Evolutionary conservation across 176 grass and related monocot species (phyloP).

Genomic region (Aegilops longissima): DNA sequence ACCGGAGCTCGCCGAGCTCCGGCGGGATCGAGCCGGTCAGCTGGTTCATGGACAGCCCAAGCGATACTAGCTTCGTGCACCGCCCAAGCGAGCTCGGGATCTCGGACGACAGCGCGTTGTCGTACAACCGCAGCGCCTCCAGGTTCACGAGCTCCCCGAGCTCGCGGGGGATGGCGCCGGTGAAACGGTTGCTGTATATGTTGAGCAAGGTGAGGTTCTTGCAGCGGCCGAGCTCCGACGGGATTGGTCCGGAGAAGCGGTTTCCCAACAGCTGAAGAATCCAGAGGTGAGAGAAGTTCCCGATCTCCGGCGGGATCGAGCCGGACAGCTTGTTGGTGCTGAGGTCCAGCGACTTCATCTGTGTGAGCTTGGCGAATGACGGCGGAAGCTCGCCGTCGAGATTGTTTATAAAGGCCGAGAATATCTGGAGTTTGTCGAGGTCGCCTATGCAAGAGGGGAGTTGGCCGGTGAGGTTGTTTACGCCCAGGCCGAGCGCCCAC

Average conservation of each 20-base stretch:
- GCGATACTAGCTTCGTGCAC: conserved; percentile 38
- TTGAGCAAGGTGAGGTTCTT: conserved; percentile 54
- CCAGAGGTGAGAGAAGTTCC: conserved; percentile 49
- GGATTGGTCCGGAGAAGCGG: conserved; percentile 58
- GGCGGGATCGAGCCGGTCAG: conserved; percentile 56
- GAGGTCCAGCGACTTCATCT: conserved; percentile 52
- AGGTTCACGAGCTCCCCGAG: conserved; percentile 66
- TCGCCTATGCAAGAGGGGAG: conserved; percentile 69
- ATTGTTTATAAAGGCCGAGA: conserved; percentile 27
- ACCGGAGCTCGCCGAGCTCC: conserved; percentile 67
- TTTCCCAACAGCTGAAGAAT: conserved; percentile 46
- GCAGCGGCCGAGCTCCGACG: conserved; percentile 57
- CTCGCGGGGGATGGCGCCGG: conserved; percentile 61
- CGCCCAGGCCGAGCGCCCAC: conserved; percentile 6
- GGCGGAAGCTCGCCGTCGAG: conserved; percentile 57
- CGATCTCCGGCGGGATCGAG: conserved; percentile 53
- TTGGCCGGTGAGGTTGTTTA: conserved; percentile 60
- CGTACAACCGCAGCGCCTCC: conserved; percentile 14
- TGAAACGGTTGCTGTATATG: conserved; percentile 64
- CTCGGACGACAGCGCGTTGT: conserved; percentile 58
- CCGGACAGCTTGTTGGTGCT: conserved; percentile 58
- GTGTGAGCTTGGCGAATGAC: conserved; percentile 50
- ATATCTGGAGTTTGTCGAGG: conserved; percentile 26
- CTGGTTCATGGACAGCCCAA: conserved; percentile 54
- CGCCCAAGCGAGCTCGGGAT: conserved; percentile 59